phyloP scores from a whole-genome alignment of 2,329 filamentous ascomycete genomes.

The Davidsoniella virescens region DNA sequence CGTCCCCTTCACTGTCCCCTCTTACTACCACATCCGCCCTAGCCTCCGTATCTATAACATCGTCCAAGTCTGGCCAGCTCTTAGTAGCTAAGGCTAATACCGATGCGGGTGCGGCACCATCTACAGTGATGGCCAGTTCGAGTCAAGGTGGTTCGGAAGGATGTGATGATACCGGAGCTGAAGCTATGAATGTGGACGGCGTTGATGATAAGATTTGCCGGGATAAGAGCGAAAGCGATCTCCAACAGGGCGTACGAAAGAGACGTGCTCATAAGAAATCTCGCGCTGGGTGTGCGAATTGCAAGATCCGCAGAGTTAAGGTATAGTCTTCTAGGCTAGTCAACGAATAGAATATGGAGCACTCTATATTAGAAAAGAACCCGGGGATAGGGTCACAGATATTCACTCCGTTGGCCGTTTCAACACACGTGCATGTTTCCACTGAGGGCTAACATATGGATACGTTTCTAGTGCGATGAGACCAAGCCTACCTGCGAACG shows the following conservation, averaged over 20 bases:
- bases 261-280: constrained; percentile 34
- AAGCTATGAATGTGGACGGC: too few relatives aligned
- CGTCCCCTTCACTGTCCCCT: not conserved
- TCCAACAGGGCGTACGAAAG: constrained; percentile 14
- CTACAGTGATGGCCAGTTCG: not conserved
- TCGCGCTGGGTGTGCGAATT: constrained; percentile 37
- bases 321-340: constrained; percentile 19
- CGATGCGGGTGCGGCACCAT: not conserved
- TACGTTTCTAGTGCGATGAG: constrained; percentile 34
- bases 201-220: too few relatives aligned
- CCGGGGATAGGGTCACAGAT: too few relatives aligned
- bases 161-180: too few relatives aligned
- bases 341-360: not conserved
- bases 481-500: constrained; percentile 30
- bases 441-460: constrained; percentile 5
- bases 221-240: too few relatives aligned
- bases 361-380: not conserved
- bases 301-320: constrained; percentile 37
- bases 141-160: too few relatives aligned
- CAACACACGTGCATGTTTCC: not conserved
- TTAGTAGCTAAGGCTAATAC: not conserved
- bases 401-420: too few relatives aligned
- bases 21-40: too few relatives aligned
- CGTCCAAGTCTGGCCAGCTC: too few relatives aligned
- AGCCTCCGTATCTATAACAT: too few relatives aligned